phyloP scores from a whole-genome alignment of 345 rosid genomes.

The Linum lewisii region DNA sequence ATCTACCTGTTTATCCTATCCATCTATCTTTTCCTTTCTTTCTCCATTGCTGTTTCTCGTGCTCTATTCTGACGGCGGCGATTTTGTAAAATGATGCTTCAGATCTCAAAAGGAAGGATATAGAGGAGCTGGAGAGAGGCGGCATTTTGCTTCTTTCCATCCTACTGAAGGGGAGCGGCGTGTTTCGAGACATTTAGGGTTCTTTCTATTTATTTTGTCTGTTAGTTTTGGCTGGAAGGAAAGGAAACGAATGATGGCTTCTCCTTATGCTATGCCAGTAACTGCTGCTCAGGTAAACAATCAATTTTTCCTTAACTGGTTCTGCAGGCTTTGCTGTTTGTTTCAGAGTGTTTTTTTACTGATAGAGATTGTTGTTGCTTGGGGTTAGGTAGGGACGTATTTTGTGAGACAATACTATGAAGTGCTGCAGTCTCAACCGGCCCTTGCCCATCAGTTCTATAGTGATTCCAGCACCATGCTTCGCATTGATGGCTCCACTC shows the following conservation, averaged over 20 bases:
- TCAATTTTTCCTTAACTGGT: neutral
- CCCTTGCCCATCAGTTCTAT: conserved; percentile 34
- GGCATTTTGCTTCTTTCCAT: neutral
- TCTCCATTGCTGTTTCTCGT: neutral
- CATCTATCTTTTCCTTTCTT: neutral
- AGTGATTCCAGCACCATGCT: conserved; percentile 39
- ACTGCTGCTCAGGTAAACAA: conserved; percentile 38
- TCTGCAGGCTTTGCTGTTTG: neutral
- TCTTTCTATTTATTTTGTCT: conserved; percentile 2
- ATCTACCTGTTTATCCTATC: conserved; percentile 1
- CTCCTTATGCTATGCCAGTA: conserved; percentile 32
- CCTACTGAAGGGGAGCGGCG: neutral
- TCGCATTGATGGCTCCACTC: conserved; percentile 30
- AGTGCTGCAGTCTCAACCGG: conserved; percentile 35
- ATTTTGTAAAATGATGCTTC: neutral
- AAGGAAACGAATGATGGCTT: conserved; percentile 19
- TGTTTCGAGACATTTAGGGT: conserved; percentile 9
- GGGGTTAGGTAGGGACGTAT: conserved; percentile 38
- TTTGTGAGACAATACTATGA: conserved; percentile 44
- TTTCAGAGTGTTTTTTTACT: neutral
- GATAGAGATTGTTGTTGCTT: neutral
- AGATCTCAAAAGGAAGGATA: conserved; percentile 9
- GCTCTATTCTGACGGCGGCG: conserved; percentile 2
- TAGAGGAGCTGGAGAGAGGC: conserved; percentile 1
- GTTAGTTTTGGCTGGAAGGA: conserved; percentile 15